phyloP scores from a whole-genome alignment of 352 stramenopile genomes.

The Globisporangium acanthophoron region DNA sequence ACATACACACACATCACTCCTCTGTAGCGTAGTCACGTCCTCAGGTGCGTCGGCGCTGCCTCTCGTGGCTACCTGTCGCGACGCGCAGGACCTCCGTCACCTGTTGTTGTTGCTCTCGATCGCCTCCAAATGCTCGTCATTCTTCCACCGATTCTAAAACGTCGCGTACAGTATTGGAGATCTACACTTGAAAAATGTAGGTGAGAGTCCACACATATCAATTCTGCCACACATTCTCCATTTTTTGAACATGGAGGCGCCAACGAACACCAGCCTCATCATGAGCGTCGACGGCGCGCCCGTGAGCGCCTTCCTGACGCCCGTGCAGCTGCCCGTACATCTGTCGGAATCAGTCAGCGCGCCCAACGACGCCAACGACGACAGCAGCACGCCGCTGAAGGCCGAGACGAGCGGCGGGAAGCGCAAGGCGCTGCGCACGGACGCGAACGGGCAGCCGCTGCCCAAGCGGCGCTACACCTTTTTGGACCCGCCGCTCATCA shows the following conservation, averaged over 20 bases:
- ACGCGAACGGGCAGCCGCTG: background rate
- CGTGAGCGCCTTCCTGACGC: background rate
- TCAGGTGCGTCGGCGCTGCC: too few relatives aligned
- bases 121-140: too few relatives aligned
- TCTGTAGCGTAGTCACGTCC: too few relatives aligned
- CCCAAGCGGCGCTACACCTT: constrained; percentile 8
- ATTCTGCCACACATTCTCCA: background rate
- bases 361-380: background rate
- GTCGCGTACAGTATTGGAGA: background rate
- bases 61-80: too few relatives aligned
- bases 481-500: constrained; percentile 7
- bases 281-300: background rate
- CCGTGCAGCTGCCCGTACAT: background rate
- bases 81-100: too few relatives aligned
- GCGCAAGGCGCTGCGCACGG: background rate
- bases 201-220: background rate
- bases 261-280: background rate
- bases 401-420: background rate
- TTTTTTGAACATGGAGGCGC: background rate
- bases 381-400: background rate
- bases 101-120: too few relatives aligned
- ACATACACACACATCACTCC: too few relatives aligned
- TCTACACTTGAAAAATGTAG: background rate
- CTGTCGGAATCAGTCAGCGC: background rate
- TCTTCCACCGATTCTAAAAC: too few relatives aligned